Base-by-base conservation (phyloP, 1,284 basidiomycete genomes). In the Coriolopsis trogii region DNA sequence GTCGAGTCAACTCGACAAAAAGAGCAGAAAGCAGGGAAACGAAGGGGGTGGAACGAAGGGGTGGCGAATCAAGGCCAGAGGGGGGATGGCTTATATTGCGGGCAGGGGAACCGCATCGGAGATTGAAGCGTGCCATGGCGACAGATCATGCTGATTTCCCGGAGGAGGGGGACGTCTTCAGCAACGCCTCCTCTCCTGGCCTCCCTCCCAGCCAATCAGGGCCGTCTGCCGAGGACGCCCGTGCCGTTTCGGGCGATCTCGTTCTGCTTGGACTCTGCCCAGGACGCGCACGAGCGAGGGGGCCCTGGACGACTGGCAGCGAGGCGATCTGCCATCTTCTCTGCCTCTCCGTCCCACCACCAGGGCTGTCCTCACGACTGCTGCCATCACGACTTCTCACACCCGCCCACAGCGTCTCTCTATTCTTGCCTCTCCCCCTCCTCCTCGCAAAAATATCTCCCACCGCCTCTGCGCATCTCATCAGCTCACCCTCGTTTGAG, bases 1-100 rank as follows among this genome's bases (percentile, higher is more conserved):
- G 78, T 77, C 79, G 81, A 81, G 71, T 82, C 82, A 75, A 82
- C 81, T 81, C 83, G 81, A 83, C 80, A 71, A 63, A 66, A 66
- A 64, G 56, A 65, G 64, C 71, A 64, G 72, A 71, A 69, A 71
- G 69, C 55, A 68, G 70, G 72, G 70, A 71, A n/a, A 67, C 70
- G 66, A 62, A 67, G 71, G 66, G 66, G 66, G 69, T 61, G 65
- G 63, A 65, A 60, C 65, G 60, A 61, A 60, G 56, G 61, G 61
- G 56, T 60, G 54, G 53, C 45, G 49, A 63, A 59, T 62, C 66
- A 70, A 50, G 50, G 54, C 52, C 48, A 59, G 34, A 55, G 46
- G 48, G 44, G 42, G 24, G 23, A 34, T 37, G 25, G 55, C 47
- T 57, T 58, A 62, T 54, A 63, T 49, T 37, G 42, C 29, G 50